Conservation (phyloP, 306 rosid genomes). For the Sphenostylis stenocarpa region DNA sequence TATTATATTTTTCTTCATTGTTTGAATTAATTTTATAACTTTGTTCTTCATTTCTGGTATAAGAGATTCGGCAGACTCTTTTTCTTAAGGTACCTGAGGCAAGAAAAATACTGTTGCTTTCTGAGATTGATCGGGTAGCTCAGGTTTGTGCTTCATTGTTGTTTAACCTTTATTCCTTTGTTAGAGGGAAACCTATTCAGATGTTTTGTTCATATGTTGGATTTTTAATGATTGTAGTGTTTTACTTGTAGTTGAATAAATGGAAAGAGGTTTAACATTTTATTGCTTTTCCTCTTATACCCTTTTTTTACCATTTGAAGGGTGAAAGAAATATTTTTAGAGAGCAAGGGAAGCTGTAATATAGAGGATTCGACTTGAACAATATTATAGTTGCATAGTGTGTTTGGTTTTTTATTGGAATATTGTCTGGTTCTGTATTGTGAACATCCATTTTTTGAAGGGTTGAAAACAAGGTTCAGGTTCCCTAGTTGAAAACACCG, state of each 20-base stretch:
- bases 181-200: neutral
- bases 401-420: neutral
- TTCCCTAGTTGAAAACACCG: neutral
- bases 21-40: conserved; percentile 35
- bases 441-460: neutral
- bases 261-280: neutral
- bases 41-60: conserved; percentile 43
- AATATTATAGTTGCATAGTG: conserved; percentile 3
- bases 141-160: conserved; percentile 56
- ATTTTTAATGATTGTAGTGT: conserved; percentile 3
- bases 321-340: neutral
- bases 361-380: neutral
- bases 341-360: conserved; percentile 7
- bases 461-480: neutral
- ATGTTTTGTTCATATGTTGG: neutral
- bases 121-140: conserved; percentile 93
- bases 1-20: conserved; percentile 12
- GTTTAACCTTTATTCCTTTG: neutral
- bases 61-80: conserved; percentile 90
- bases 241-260: neutral
- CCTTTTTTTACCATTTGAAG: neutral
- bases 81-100: conserved; percentile 89
- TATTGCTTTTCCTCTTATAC: neutral
- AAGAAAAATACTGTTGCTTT: conserved; percentile 70
- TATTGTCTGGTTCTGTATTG: neutral